A percentile compares a stretch with the other conserved stretches of the same genome.
Evolutionary conservation across 2,329 filamentous ascomycete genomes (phyloP).

Genomic region (Aspergillus costaricaensis): DNA sequence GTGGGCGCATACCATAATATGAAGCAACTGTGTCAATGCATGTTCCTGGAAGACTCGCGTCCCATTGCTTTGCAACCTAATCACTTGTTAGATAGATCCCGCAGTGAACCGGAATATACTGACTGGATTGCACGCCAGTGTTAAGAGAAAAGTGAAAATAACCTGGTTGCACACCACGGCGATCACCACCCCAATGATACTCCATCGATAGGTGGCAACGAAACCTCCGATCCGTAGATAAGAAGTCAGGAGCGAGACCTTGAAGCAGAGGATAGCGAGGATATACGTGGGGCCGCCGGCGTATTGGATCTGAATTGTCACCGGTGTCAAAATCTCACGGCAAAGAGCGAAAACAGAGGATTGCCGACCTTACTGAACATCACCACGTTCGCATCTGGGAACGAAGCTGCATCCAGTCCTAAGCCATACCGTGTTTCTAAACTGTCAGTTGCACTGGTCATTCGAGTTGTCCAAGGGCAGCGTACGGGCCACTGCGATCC

Average conservation of each 20-base stretch:
- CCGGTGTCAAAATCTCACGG: too few species aligned
- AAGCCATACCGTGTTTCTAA: conserved; percentile 33
- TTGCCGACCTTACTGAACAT: conserved; percentile 29
- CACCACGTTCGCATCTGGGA: conserved; percentile 28
- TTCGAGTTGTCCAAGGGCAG: not conserved
- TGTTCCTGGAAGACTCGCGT: conserved; percentile 33
- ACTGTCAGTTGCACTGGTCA: not conserved
- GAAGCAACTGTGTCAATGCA: conserved; percentile 47
- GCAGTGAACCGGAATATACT: conserved; percentile 6
- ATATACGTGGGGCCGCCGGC: conserved; percentile 30
- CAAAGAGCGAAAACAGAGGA: not conserved
- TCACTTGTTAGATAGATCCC: not conserved
- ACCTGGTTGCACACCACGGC: conserved; percentile 45
- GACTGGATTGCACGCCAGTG: conserved; percentile 32
- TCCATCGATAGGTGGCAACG: conserved; percentile 35
- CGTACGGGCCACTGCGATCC: conserved; percentile 25
- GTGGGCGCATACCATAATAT: conserved; percentile 40
- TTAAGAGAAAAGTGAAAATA: conserved; percentile 30
- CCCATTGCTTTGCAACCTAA: not conserved
- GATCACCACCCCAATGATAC: conserved; percentile 39
- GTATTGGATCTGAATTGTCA: conserved; percentile 29
- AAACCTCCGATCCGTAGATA: conserved; percentile 51
- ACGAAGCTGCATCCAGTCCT: conserved; percentile 20
- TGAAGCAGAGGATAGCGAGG: conserved; percentile 47
- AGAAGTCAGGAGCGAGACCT: conserved; percentile 49